Evolutionary conservation across 78 protist species (phyloP), one percentile per base, ranked within the genome.

Genomic region (slime mould (Dictyostelium discoideum)): DNA sequence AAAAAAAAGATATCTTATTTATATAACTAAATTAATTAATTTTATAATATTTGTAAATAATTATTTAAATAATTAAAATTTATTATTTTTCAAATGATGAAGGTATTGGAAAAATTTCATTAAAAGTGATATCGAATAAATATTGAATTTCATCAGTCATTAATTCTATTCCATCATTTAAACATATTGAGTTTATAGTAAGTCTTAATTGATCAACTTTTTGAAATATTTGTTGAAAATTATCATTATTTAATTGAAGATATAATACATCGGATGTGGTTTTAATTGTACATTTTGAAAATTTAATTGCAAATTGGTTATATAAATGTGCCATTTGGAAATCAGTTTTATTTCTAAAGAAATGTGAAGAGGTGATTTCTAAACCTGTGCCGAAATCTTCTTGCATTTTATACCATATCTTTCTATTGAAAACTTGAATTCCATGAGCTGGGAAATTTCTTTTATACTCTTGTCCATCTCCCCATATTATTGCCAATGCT

Each of bases 401-500:
- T 40, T 42, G 26, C n/a, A 42, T 79, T n/a, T 20, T 14, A 7
- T 16, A 20, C 60, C 37, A 42, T n/a, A 44, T 79, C 10, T 39
- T 14, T 79, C 60, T 79, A 39, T 79, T 79, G 18, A 42, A 79
- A 9, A 79, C 84, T 42, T 79, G 84, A 9, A 79, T 39, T 39
- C 84, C 84, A 42, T 79, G 84, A 37, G 26, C 81, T 16, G 81
- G 81, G 0, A 16, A 5, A 20, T 18, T 26, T 74, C 46, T 37
- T 24, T 24, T 1, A 32, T 32, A 32, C 1, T 32, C 37, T 32
- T 32, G 37, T 74, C 16, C 18, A 37, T 14, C 40, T 37, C 40
- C 16, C 81, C 81, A 74, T 9, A 74, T 26, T 0, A 9, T 9
- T 18, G 26, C 81, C 20, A 74, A 74, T 18, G 24, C 18, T 18